Evolutionary conservation across 805 yeast species (phyloP).

Genomic region (Candida michaelii): DNA sequence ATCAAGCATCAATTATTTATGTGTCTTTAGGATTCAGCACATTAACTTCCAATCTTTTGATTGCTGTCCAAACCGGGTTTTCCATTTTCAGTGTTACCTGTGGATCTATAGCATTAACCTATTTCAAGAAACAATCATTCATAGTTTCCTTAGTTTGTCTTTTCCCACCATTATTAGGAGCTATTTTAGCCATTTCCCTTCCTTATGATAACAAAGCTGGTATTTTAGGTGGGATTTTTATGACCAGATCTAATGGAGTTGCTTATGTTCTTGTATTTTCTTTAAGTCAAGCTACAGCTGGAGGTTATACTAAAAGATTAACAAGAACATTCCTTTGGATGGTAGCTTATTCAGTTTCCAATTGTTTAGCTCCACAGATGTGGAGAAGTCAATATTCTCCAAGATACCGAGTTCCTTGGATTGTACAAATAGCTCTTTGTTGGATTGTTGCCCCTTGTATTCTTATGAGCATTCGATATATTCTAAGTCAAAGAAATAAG

Average conservation of each 20-base stretch:
- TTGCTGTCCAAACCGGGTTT: constrained; percentile 48
- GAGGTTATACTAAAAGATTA: constrained; percentile 52
- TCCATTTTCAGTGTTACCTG: constrained; percentile 50
- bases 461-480: constrained; percentile 43
- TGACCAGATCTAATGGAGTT: constrained; percentile 43
- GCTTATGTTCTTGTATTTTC: constrained; percentile 34
- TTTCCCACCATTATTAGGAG: constrained; percentile 45
- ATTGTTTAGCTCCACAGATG: constrained; percentile 56
- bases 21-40: constrained; percentile 38
- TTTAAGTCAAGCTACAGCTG: constrained; percentile 28
- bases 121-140: constrained; percentile 27
- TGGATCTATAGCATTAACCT: constrained; percentile 35
- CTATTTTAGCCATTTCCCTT: constrained; percentile 45
- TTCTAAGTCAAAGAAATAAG: constrained; percentile 46
- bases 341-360: constrained; percentile 48
- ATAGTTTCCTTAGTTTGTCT: constrained; percentile 40
- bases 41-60: constrained; percentile 44
- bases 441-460: constrained; percentile 47
- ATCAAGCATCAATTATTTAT: constrained; percentile 51
- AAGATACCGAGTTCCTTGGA: constrained; percentile 34
- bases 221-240: constrained; percentile 42
- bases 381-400: constrained; percentile 53
- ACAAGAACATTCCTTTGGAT: constrained; percentile 46
- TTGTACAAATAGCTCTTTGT: constrained; percentile 54
- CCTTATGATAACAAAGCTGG: constrained; percentile 46